phyloP scores from a whole-genome alignment of 768 basidiomycete genomes.

The Hebeloma cylindrosporum region DNA sequence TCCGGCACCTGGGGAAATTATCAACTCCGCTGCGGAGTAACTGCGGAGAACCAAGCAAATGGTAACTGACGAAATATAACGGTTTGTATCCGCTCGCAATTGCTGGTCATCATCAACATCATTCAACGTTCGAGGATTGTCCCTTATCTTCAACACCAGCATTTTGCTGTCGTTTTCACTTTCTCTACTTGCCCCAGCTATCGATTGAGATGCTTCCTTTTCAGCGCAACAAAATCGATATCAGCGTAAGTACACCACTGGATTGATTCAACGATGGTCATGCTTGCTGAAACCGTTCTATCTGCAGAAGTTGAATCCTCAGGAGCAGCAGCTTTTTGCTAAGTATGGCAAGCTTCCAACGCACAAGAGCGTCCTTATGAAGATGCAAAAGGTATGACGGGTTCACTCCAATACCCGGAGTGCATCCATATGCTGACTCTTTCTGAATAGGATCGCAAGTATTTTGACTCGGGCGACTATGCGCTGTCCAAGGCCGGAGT shows the following conservation, averaged over 20 bases:
- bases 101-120: constrained; percentile 24
- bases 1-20: constrained; percentile 4
- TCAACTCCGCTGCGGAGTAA: constrained; percentile 30
- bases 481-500: constrained; percentile 95
- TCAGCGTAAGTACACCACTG: constrained; percentile 63
- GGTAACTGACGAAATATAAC: constrained; percentile 18
- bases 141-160: constrained; percentile 20
- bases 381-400: constrained; percentile 95
- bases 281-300: too few species aligned
- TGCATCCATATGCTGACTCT: constrained; percentile 15
- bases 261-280: constrained; percentile 5
- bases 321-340: constrained; percentile 93
- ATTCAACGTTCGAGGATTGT: constrained; percentile 19
- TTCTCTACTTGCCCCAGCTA: constrained; percentile 22
- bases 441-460: constrained; percentile 85
- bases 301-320: constrained; percentile 71
- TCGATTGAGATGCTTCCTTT: constrained; percentile 62
- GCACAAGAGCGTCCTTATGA: constrained; percentile 89
- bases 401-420: too few species aligned
- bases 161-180: constrained; percentile 29
- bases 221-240: constrained; percentile 90
- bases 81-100: constrained; percentile 13
- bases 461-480: constrained; percentile 99
- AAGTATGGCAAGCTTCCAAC: constrained; percentile 94
- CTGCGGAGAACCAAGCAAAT: constrained; percentile 26